These are phyloP conservation scores for Ustilago lituana DNA, from an alignment of 1,284 basidiomycete genomes.

Conservation along the genomic window DNA sequence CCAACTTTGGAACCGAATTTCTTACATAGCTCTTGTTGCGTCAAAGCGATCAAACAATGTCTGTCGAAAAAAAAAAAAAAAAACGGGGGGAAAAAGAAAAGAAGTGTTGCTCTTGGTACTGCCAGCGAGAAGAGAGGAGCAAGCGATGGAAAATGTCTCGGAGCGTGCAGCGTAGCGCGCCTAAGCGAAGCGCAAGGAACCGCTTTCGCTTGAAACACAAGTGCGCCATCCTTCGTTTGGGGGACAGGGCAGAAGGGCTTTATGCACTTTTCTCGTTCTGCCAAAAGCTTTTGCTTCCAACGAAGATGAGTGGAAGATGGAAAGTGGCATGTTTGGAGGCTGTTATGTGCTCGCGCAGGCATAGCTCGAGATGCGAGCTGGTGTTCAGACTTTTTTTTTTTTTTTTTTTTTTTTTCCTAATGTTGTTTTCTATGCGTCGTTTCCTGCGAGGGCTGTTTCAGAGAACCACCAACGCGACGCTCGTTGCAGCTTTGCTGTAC, in stretches of 20 bases:
- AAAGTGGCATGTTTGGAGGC: too few species aligned
- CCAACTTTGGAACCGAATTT: too few species aligned
- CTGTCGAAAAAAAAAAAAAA: background rate
- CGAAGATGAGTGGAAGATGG: background rate
- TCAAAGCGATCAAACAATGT: background rate
- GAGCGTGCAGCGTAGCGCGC: background rate
- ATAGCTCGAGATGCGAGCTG: background rate
- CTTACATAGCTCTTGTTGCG: too few species aligned
- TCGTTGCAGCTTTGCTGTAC: too few species aligned
- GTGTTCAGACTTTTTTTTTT: background rate
- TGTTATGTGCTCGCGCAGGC: background rate
- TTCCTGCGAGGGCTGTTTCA: too few species aligned
- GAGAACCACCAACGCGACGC: too few species aligned
- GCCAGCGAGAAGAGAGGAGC: slow-evolving; percentile 6
- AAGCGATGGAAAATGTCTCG: background rate
- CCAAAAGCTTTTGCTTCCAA: background rate
- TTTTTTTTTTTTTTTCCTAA: slow-evolving; percentile 1
- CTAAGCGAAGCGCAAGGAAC: slow-evolving; percentile 3
- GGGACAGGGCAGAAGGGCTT: too few species aligned
- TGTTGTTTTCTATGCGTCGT: background rate
- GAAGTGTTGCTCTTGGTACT: too few species aligned
- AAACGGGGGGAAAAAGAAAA: too few species aligned
- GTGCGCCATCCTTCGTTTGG: too few species aligned
- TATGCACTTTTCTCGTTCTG: too few species aligned
- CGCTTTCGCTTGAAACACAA: too few species aligned